Base-by-base conservation (phyloP, 176 grass and related monocot genomes). In the Oryza glaberrima region DNA sequence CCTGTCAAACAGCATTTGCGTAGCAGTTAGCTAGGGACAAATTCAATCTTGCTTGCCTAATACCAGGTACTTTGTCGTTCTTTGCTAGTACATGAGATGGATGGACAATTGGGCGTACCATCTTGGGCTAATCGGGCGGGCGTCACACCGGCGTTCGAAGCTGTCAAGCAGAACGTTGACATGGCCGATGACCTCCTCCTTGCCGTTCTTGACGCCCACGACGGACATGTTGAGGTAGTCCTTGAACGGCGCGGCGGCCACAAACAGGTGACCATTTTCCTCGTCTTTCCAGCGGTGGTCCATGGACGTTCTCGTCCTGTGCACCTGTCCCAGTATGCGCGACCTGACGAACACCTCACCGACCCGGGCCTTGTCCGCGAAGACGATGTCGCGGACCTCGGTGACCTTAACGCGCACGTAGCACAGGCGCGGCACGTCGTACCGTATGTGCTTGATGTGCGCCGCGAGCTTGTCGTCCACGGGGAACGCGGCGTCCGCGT, bases 401-500 rank as follows among this genome's bases (percentile, higher is more conserved):
- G 90, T 58, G 72, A 90, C 40, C 51, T 90, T 87, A 9, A 95
- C 84, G 41, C 90, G 93, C 67, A 95, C 79, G 81, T 95, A 95
- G 77, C 88, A 92, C 60, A 95, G 85, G 45, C 86, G 86, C 35
- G 93, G 93, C 67, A 87, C 82, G 12, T 86, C 85, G 88, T 95
- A 95, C 81, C 88, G 87, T 76, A 90, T 95, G 70, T 88, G 87
- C 16, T 82, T 84, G 83, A 87, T 83, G 81, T 90, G 87, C 76
- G 83, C 75, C 60, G 79, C 85, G 61, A 89, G 76, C 84, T 30
- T 78, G 38, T 85, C 83, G 81, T 86, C 90, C 11, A 82, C 77
- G 36, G 86, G 67, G 85, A 87, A 28, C 16, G 73, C 46, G 30
- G 82, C 71, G 83, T 95, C 87, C n/a, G 82, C 86, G 77, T 92